Conservation (phyloP, 31 red algal species). For the Porphyra umbilicalis region DNA sequence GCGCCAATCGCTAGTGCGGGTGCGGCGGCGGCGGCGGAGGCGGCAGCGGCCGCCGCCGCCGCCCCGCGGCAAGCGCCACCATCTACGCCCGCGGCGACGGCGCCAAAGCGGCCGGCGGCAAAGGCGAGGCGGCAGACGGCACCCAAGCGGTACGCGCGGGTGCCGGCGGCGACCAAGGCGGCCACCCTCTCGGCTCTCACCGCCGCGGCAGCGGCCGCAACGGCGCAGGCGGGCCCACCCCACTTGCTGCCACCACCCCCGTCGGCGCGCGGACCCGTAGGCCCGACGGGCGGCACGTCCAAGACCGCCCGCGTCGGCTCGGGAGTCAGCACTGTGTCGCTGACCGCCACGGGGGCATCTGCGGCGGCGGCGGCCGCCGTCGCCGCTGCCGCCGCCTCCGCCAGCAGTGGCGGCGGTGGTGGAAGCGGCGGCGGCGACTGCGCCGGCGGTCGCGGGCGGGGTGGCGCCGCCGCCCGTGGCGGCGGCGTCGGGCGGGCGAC, state of each 20-base stretch:
- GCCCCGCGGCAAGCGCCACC: too few species aligned
- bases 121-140: not conserved
- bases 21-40: too few species aligned
- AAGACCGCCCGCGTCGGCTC: not conserved
- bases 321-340: not conserved
- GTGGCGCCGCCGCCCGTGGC: not conserved
- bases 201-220: too few species aligned
- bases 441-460: too few species aligned
- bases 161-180: not conserved
- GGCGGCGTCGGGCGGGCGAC: not conserved
- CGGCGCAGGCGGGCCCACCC: too few species aligned
- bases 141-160: not conserved
- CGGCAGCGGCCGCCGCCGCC: too few species aligned
- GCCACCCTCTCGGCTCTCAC: too few species aligned
- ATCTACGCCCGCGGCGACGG: too few species aligned
- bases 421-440: too few species aligned
- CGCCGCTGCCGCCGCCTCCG: not conserved
- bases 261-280: too few species aligned
- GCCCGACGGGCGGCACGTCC: not conserved
- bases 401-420: not conserved
- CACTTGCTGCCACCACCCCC: too few species aligned
- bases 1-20: not conserved
- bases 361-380: not conserved
- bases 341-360: not conserved
- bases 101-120: not conserved